Conservation (phyloP, 2,329 filamentous ascomycete genomes). For the Penicillium sp. region DNA sequence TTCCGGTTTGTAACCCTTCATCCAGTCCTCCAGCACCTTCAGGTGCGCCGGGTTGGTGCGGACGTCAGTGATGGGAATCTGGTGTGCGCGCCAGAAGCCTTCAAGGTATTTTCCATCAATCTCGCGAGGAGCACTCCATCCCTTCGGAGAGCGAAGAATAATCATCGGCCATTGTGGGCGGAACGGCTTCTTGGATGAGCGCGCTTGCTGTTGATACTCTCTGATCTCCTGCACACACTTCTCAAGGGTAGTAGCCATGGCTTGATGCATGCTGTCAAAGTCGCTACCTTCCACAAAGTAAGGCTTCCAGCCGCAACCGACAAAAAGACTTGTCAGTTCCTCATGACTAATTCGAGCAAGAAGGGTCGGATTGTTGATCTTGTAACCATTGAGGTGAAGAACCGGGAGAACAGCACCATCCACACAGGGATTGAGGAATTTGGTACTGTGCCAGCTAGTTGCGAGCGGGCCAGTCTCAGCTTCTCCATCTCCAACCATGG, state of each 20-base stretch:
- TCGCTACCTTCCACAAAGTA: slow-evolving; percentile 79
- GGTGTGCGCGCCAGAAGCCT: slow-evolving; percentile 77
- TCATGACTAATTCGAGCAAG: slow-evolving; percentile 71
- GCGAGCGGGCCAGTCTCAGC: slow-evolving; percentile 77
- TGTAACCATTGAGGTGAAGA: slow-evolving; percentile 78
- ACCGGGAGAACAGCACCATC: slow-evolving; percentile 76
- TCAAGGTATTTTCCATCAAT: slow-evolving; percentile 68
- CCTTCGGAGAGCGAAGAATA: slow-evolving; percentile 72
- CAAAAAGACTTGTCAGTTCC: slow-evolving; percentile 67
- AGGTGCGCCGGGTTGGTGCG: slow-evolving; percentile 64
- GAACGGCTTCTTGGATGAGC: slow-evolving; percentile 66
- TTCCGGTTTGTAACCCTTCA: slow-evolving; percentile 72
- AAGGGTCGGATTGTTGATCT: slow-evolving; percentile 77
- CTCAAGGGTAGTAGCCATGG: slow-evolving; percentile 75
- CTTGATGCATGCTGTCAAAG: slow-evolving; percentile 72
- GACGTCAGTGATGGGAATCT: slow-evolving; percentile 72
- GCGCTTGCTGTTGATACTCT: slow-evolving; percentile 67
- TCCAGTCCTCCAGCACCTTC: slow-evolving; percentile 70
- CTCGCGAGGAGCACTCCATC: slow-evolving; percentile 74
- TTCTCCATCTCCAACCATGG: slow-evolving; percentile 78
- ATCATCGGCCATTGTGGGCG: slow-evolving; percentile 78
- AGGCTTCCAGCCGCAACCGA: slow-evolving; percentile 74
- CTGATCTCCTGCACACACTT: slow-evolving; percentile 68
- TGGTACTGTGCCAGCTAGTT: slow-evolving; percentile 78
- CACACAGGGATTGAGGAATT: slow-evolving; percentile 75